These are phyloP conservation scores for Russula sp. DNA, from an alignment of 768 basidiomycete species.

Conservation along the genomic window DNA sequence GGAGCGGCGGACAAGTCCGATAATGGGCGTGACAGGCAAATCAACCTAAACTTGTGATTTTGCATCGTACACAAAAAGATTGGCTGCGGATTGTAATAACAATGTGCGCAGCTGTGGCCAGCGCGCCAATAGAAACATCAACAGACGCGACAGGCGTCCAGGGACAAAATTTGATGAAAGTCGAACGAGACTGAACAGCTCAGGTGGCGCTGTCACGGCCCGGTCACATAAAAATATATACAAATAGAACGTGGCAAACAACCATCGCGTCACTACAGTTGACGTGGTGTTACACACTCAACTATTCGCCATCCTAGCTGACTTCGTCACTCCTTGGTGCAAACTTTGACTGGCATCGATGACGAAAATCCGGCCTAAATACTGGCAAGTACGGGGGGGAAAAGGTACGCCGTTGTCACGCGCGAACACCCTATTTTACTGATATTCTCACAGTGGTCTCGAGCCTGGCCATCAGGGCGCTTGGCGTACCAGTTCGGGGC, in stretches of 20 bases:
- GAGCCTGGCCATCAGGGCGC: conserved; percentile 9
- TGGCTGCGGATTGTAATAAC: conserved; percentile 10
- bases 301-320: neutral
- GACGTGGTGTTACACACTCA: neutral
- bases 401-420: conserved; percentile 7
- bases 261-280: neutral
- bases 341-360: neutral
- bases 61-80: neutral
- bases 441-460: conserved; percentile 18
- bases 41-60: neutral
- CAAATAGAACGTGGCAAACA: neutral
- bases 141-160: neutral
- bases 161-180: conserved; percentile 5
- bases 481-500: neutral
- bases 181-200: neutral
- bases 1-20: conserved; percentile 14
- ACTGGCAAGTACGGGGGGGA: neutral
- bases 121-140: neutral
- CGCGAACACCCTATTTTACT: conserved; percentile 14
- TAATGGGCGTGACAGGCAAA: neutral
- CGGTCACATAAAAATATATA: conserved; percentile 14
- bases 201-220: conserved; percentile 13
- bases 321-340: neutral
- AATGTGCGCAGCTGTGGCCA: conserved; percentile 5
- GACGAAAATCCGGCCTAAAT: neutral